phyloP scores from a whole-genome alignment of 768 basidiomycete species.

The Pleurotus platypus region DNA sequence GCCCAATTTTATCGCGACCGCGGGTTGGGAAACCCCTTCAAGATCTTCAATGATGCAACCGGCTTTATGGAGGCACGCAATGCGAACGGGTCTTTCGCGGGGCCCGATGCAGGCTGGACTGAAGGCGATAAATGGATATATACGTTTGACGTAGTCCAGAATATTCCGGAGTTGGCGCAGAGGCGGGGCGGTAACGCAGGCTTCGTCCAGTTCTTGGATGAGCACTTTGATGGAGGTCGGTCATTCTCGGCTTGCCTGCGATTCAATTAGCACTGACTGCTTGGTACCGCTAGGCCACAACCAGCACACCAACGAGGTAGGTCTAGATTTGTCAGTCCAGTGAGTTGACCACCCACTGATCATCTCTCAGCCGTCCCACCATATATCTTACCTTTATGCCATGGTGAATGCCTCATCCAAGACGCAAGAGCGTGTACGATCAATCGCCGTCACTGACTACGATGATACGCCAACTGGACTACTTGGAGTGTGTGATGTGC shows the following conservation, averaged over 20 bases:
- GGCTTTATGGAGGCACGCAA: conserved; percentile 85
- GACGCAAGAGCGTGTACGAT: conserved; percentile 66
- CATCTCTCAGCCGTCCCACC: conserved; percentile 65
- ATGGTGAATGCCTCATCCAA: conserved; percentile 69
- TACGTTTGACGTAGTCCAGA: conserved; percentile 75
- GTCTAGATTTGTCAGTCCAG: conserved; percentile 9
- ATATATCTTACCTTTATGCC: conserved; percentile 81
- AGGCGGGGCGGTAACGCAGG: conserved; percentile 60
- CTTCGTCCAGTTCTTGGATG: conserved; percentile 68
- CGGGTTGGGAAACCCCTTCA: conserved; percentile 52
- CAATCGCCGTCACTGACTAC: conserved; percentile 63
- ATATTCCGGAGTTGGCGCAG: conserved; percentile 57
- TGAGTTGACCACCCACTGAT: background rate
- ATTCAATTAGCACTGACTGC: background rate
- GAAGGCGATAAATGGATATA: conserved; percentile 73
- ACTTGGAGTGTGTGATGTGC: conserved; percentile 51
- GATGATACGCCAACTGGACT: conserved; percentile 66
- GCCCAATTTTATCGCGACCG: conserved; percentile 50
- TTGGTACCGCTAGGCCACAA: conserved; percentile 47
- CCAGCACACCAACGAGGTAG: conserved; percentile 77
- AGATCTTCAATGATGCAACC: conserved; percentile 63
- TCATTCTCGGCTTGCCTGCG: background rate
- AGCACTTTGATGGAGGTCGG: conserved; percentile 42
- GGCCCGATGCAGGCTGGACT: conserved; percentile 72
- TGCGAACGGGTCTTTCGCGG: conserved; percentile 67